Base-by-base conservation (phyloP, 352 stramenopile genomes). In the Pythium periplocum region DNA sequence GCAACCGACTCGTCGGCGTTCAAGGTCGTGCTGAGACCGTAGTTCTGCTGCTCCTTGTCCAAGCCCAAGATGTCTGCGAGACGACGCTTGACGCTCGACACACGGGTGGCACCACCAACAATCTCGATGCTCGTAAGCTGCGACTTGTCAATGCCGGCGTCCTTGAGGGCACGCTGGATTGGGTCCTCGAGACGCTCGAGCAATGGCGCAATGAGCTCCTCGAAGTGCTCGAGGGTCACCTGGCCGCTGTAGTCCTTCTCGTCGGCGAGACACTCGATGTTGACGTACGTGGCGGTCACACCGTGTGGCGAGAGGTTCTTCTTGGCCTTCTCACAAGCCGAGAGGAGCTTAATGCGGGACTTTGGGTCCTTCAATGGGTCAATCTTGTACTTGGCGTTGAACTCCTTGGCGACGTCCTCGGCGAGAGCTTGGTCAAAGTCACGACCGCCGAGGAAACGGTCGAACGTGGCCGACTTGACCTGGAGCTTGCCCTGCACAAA, bases 1-100 rank as follows among this genome's bases (percentile, higher is more conserved):
- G 95, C 92, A 2, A 99, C 96, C 54, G 93, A 96, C 79, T 99
- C 97, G 68, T 99, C 97, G 34, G 96, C 96, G 79, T 99, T 99
- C 74, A 99, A 88, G 39, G 97, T 99, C 47, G 96, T 98, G 53
- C 86, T 98, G n/a, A 99, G 76, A 17, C 95, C 96, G 64, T 96
- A 97, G 77, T 98, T 98, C 58, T 96, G 87, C 53, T 91, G 88
- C n/a, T 86, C 83, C 60, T 85, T 84, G 76, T 98, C 90, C 43
- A 98, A 69, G 11, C 86, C 82, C 17, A 99, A 78, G 45, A 98
- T 86, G 44, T 89, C 68, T 2, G 86, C 71, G 12, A 99, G 64
- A 44, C 87, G 85, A 49, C 83, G 72, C 86, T 99, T 99, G 33
- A 99, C 89, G 62, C 93, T 96, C 49, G 92, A 89, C 33, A 99